phyloP scores from a whole-genome alignment of 2,329 filamentous ascomycete species.

The Cytospora paraplurivora region DNA sequence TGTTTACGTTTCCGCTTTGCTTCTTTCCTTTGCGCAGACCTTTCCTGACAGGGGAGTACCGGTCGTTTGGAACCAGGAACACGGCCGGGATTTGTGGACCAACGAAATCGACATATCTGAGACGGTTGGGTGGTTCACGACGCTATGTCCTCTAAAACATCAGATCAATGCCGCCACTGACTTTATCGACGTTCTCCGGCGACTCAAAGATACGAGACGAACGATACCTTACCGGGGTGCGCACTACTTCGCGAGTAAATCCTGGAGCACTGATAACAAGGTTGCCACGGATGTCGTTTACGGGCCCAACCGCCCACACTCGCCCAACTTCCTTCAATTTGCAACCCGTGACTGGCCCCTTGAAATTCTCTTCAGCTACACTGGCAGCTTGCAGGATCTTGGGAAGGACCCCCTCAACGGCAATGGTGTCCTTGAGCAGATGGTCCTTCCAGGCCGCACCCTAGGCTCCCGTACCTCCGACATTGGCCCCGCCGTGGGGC shows the following conservation, averaged over 20 bases:
- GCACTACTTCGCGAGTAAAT: conserved; percentile 37
- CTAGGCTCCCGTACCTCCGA: conserved; percentile 45
- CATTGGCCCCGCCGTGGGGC: conserved; percentile 48
- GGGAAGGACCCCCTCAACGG: conserved; percentile 39
- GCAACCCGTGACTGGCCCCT: conserved; percentile 48
- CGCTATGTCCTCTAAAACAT: conserved; percentile 54
- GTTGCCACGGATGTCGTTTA: background rate
- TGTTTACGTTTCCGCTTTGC: conserved; percentile 55
- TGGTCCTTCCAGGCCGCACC: conserved; percentile 44
- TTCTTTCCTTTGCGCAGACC: conserved; percentile 57
- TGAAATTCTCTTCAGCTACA: conserved; percentile 61
- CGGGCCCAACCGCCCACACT: conserved; percentile 8
- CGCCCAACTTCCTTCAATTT: conserved; percentile 23
- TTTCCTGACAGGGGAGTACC: conserved; percentile 56
- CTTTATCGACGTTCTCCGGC: conserved; percentile 52
- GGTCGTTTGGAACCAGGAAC: conserved; percentile 57
- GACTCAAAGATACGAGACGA: conserved; percentile 55
- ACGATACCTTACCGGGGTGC: conserved; percentile 37
- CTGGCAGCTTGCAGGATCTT: conserved; percentile 52
- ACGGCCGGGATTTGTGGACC: conserved; percentile 49
- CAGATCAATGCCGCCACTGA: conserved; percentile 49
- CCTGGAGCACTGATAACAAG: conserved; percentile 41
- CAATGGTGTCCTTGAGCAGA: conserved; percentile 53
- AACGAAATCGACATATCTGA: conserved; percentile 53
- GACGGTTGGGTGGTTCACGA: conserved; percentile 64